phyloP scores from a whole-genome alignment of 2,329 filamentous ascomycete genomes.

The Cadophora sp. region DNA sequence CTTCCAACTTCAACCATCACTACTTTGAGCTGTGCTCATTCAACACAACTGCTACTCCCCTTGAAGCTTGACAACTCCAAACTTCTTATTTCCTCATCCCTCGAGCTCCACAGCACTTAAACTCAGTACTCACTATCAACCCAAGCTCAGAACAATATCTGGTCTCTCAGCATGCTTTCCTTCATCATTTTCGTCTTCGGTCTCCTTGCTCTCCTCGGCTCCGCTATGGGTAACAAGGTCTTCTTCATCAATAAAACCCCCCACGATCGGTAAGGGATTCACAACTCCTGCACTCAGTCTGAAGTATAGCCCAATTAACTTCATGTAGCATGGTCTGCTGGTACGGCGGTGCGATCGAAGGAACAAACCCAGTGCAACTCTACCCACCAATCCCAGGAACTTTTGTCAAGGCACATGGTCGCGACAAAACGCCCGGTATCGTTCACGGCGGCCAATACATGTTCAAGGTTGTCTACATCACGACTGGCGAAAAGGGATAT shows the following conservation, averaged over 20 bases:
- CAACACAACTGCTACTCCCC: neutral
- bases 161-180: neutral
- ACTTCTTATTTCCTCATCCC: too few relatives aligned
- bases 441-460: neutral
- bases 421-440: neutral
- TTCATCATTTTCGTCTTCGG: neutral
- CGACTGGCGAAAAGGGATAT: neutral
- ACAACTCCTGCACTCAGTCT: neutral
- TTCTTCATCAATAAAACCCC: conserved; percentile 6
- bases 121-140: neutral
- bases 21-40: neutral
- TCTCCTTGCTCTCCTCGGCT: neutral
- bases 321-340: neutral
- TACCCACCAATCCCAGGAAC: conserved; percentile 3
- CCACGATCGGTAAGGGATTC: neutral
- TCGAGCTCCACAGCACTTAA: neutral
- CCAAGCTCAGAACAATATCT: neutral
- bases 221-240: neutral
- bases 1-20: neutral
- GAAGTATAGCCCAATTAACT: too few relatives aligned
- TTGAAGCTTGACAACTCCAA: too few relatives aligned
- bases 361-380: neutral
- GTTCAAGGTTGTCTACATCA: conserved; percentile 3
- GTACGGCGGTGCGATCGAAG: neutral
- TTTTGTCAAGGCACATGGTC: neutral